Evolutionary conservation across 2,329 filamentous ascomycete genomes (phyloP).

Genomic region (Stagonosporopsis cucurbitacearum): DNA sequence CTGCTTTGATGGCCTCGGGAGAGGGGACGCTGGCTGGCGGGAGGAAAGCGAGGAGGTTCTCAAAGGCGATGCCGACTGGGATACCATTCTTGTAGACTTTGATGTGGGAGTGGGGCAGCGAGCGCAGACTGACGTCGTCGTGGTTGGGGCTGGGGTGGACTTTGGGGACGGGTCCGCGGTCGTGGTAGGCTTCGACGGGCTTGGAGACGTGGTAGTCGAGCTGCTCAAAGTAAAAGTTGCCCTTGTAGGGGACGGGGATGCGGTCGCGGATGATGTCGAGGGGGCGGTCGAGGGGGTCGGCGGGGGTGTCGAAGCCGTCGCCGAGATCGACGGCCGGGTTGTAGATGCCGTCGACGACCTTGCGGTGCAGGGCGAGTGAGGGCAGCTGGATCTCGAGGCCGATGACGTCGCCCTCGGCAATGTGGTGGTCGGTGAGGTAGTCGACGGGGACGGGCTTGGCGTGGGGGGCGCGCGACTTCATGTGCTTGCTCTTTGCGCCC

Average conservation of each 20-base stretch:
- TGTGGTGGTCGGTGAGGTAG: constrained; percentile 71
- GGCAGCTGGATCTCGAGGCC: constrained; percentile 92
- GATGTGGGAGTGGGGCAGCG: constrained; percentile 84
- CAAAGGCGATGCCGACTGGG: constrained; percentile 85
- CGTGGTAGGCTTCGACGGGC: constrained; percentile 74
- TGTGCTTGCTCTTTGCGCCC: constrained; percentile 46
- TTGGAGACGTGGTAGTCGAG: constrained; percentile 88
- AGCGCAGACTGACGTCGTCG: constrained; percentile 75
- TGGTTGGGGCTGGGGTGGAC: constrained; percentile 80
- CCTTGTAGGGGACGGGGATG: constrained; percentile 92
- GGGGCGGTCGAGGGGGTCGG: constrained; percentile 57
- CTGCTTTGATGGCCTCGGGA: constrained; percentile 70
- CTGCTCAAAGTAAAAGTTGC: constrained; percentile 91
- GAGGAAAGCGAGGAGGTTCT: constrained; percentile 85
- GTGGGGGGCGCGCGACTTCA: constrained; percentile 48
- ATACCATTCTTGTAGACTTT: constrained; percentile 92
- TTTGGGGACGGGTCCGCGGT: constrained; percentile 59
- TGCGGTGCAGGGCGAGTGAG: constrained; percentile 82
- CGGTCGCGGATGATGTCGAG: constrained; percentile 92
- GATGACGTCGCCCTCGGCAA: constrained; percentile 90
- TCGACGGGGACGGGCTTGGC: constrained; percentile 46
- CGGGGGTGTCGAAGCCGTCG: constrained; percentile 61
- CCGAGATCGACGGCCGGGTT: constrained; percentile 80
- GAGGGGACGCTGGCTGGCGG: constrained; percentile 84
- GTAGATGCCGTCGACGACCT: constrained; percentile 85